These are phyloP conservation scores for Eucalyptus urophylla DNA, from an alignment of 345 rosid genomes.

Conservation along the genomic window DNA sequence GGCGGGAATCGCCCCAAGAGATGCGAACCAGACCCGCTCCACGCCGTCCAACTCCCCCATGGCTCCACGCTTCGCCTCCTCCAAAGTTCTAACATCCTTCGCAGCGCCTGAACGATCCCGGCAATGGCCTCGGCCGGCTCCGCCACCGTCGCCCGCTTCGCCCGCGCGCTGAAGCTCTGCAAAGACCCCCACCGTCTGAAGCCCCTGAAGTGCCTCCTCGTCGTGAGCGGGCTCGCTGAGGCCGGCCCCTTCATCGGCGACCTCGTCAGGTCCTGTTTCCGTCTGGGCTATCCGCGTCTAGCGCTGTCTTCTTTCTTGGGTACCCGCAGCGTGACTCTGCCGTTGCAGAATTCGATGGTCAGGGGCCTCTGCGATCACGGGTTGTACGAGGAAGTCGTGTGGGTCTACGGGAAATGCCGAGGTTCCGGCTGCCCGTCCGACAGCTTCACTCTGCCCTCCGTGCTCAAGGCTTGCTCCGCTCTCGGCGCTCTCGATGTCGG, in stretches of 20 bases:
- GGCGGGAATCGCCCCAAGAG: neutral
- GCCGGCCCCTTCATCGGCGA: neutral
- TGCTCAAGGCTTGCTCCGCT: slow-evolving; percentile 33
- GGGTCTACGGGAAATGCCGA: slow-evolving; percentile 13
- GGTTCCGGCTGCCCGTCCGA: slow-evolving; percentile 12
- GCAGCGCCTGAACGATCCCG: neutral
- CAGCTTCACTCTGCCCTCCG: slow-evolving; percentile 28
- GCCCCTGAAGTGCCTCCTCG: slow-evolving; percentile 14
- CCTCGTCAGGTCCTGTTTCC: slow-evolving; percentile 22
- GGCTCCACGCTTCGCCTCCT: neutral
- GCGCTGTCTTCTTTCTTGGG: slow-evolving; percentile 22
- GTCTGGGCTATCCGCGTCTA: slow-evolving; percentile 6
- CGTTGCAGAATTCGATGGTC: slow-evolving; percentile 21
- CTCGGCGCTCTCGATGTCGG: slow-evolving; percentile 11
- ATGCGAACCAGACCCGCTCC: neutral
- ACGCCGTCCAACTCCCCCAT: neutral
- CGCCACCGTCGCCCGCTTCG: neutral
- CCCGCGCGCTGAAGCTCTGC: neutral
- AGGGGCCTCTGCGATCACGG: slow-evolving; percentile 19
- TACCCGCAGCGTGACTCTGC: neutral
- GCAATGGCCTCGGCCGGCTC: neutral
- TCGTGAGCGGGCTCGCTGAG: slow-evolving; percentile 5
- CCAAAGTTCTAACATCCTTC: neutral
- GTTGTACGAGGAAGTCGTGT: slow-evolving; percentile 15
- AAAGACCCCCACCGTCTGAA: slow-evolving; percentile 2